Evolutionary conservation across 331 rosid species (phyloP).

Genomic region (Quercus tomentella): DNA sequence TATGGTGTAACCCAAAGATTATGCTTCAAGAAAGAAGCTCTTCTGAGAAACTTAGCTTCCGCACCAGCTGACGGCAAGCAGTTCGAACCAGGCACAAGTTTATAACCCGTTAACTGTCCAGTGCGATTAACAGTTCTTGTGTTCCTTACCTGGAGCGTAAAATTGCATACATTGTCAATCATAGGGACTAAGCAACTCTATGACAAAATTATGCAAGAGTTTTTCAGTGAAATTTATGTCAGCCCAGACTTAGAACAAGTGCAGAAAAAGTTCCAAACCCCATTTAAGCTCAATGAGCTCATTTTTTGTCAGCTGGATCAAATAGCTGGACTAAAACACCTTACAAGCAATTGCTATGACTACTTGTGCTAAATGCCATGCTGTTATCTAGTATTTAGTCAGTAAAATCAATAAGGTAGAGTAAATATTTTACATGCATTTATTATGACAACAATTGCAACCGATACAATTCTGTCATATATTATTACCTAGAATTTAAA

Average conservation of each 20-base stretch:
- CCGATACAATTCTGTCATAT: not conserved
- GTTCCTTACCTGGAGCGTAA: conserved; percentile 70
- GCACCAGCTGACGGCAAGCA: conserved; percentile 85
- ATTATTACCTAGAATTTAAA: not conserved
- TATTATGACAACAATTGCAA: not conserved
- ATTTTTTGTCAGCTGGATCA: not conserved
- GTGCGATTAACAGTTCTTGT: conserved; percentile 85
- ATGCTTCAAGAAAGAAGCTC: conserved; percentile 95
- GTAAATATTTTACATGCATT: not conserved
- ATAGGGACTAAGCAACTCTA: not conserved
- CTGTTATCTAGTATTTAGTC: no score
- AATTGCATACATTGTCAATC: not conserved
- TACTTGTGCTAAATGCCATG: no score
- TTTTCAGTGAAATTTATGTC: not conserved
- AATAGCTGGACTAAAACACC: not conserved
- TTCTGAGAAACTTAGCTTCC: conserved; percentile 83
- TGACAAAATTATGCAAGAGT: not conserved
- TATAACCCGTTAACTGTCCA: conserved; percentile 92
- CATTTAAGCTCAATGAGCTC: no score
- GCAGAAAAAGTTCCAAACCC: not conserved
- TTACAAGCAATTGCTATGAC: not conserved
- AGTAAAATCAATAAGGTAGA: not conserved
- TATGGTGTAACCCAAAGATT: conserved; percentile 46
- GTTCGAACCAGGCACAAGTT: conserved; percentile 92
- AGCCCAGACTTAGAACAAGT: not conserved